phyloP scores from a whole-genome alignment of 306 rosid genomes.

The Oxytropis ochrocephala region DNA sequence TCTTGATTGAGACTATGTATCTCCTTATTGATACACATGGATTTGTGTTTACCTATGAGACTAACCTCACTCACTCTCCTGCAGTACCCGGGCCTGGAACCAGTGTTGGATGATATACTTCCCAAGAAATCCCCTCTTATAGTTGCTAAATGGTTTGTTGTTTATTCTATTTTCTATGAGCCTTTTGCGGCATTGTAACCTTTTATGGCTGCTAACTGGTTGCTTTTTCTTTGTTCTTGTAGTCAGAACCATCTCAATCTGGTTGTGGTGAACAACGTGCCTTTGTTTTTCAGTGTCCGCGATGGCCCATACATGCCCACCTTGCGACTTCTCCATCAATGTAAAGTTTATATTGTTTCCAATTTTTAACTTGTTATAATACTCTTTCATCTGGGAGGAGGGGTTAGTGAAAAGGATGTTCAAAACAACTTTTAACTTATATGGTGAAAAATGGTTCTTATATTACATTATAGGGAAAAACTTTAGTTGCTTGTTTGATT shows the following conservation, averaged over 20 bases:
- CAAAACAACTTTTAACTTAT: background rate
- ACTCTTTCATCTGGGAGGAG: background rate
- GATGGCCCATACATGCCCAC: constrained; percentile 99
- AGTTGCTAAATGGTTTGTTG: constrained; percentile 79
- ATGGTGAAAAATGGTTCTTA: background rate
- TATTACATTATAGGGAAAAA: constrained; percentile 1
- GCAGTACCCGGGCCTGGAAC: constrained; percentile 98
- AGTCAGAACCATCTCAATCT: constrained; percentile 98
- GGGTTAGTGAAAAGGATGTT: background rate
- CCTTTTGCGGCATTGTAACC: background rate
- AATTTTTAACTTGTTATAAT: background rate
- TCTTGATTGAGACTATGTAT: background rate
- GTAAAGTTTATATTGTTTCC: constrained; percentile 41
- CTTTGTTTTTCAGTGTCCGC: constrained; percentile 85
- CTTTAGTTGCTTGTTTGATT: background rate
- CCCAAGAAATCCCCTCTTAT: constrained; percentile 93
- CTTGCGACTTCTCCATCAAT: constrained; percentile 90
- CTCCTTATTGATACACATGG: background rate
- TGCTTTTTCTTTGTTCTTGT: constrained; percentile 22
- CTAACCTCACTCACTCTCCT: background rate
- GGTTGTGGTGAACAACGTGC: constrained; percentile 89
- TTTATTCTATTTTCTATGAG: constrained; percentile 4
- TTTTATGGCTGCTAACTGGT: constrained; percentile 17
- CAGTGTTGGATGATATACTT: constrained; percentile 87
- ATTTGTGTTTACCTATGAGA: background rate